These are phyloP conservation scores for Geotrichum restrictum DNA, from an alignment of 1,139 yeast genomes.

Conservation along the genomic window DNA sequence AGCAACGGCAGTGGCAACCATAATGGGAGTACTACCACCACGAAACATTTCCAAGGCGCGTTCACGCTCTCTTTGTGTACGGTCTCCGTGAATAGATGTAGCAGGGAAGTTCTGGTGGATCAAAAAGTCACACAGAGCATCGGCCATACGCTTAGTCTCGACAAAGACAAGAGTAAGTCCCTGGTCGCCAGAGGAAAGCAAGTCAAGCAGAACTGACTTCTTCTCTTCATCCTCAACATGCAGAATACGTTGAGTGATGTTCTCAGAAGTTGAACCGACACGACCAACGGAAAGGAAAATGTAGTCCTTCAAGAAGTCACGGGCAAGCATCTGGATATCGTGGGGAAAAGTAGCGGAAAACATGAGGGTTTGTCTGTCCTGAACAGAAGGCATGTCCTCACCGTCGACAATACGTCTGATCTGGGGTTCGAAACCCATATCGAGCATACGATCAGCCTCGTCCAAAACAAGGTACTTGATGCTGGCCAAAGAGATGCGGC, in stretches of 20 bases:
- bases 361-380: slow-evolving; percentile 93
- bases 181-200: slow-evolving; percentile 69
- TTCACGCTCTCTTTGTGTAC: slow-evolving; percentile 97
- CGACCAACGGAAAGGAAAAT: slow-evolving; percentile 95
- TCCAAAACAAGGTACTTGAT: slow-evolving; percentile 92
- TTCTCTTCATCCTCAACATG: slow-evolving; percentile 95
- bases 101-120: slow-evolving; percentile 90
- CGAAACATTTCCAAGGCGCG: slow-evolving; percentile 89
- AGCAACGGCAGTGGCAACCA: slow-evolving; percentile 98
- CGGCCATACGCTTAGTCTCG: slow-evolving; percentile 98
- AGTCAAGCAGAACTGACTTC: slow-evolving; percentile 85
- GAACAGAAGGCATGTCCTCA: slow-evolving; percentile 92
- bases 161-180: slow-evolving; percentile 92
- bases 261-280: slow-evolving; percentile 96
- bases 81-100: slow-evolving; percentile 97
- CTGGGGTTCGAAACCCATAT: slow-evolving; percentile 99
- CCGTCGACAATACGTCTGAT: slow-evolving; percentile 97
- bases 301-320: slow-evolving; percentile 93
- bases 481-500: slow-evolving; percentile 81
- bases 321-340: slow-evolving; percentile 93
- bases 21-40: slow-evolving; percentile 79
- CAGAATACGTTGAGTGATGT: slow-evolving; percentile 88
- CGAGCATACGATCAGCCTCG: slow-evolving; percentile 99
- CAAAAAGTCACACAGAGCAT: slow-evolving; percentile 86
- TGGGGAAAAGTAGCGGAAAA: slow-evolving; percentile 98